A percentile compares a stretch with the other conserved stretches of the same genome.
These are phyloP conservation scores for Eimeria necatrix DNA, from an alignment of 169 alveolate genomes.

Conservation along the genomic window DNA sequence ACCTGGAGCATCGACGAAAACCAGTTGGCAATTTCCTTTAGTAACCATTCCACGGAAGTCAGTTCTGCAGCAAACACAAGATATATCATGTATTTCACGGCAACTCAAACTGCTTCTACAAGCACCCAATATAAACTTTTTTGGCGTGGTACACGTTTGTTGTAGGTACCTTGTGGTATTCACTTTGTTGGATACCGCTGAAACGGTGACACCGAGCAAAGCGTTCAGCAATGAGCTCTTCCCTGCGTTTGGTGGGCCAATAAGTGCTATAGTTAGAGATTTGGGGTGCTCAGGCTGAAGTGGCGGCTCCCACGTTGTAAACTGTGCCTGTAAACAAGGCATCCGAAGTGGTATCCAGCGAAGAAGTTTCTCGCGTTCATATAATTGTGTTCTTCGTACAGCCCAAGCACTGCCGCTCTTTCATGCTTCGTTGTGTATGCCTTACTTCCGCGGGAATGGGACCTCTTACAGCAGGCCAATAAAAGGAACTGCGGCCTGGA, in stretches of 20 bases:
- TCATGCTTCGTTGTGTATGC: background rate
- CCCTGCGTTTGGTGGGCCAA: constrained; percentile 91
- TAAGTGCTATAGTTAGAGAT: constrained; percentile 85
- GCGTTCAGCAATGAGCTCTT: constrained; percentile 92
- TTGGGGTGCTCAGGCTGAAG: constrained; percentile 76
- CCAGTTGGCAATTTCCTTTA: constrained; percentile 87
- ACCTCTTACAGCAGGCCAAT: constrained; percentile 53
- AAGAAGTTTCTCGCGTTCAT: too few species aligned
- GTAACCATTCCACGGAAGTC: constrained; percentile 85
- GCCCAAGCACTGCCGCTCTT: too few species aligned
- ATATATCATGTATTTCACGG: constrained; percentile 80
- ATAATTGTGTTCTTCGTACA: too few species aligned
- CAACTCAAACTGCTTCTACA: too few species aligned
- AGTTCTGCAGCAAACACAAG: constrained; percentile 9
- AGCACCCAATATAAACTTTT: too few species aligned
- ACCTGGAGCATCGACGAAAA: constrained; percentile 92
- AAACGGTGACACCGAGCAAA: constrained; percentile 86
- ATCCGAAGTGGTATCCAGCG: background rate
- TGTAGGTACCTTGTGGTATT: constrained; percentile 88
- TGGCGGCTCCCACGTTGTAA: constrained; percentile 82
- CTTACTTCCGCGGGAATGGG: constrained; percentile 60
- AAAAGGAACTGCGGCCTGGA: constrained; percentile 8
- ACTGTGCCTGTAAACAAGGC: constrained; percentile 77
- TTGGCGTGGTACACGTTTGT: constrained; percentile 52
- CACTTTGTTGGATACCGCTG: constrained; percentile 93